Evolutionary conservation across 331 rosid genomes (phyloP), one percentile per base, ranked within the genome.

Genomic region (Erythrophleum ivorense): DNA sequence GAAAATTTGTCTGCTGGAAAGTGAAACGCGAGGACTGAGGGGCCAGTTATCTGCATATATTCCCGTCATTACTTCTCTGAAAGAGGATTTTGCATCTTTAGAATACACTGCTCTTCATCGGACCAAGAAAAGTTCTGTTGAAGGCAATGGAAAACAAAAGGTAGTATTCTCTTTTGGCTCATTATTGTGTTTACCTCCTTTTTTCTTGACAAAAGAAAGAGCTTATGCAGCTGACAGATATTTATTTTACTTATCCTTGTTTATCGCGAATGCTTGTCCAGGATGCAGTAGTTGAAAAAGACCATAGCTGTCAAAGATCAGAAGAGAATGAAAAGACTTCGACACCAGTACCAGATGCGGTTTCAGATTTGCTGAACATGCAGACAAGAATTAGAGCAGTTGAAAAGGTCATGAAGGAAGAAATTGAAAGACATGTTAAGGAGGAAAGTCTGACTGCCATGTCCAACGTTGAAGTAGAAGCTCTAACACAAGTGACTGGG

Each of bases 1-100:
- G 75, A 89, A 90, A 75, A 70, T 85, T 7, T 7, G 77, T 57
- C 67, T 66, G 81, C 81, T 93, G 83, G 94, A 96, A 90, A 82
- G 83, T 83, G 94, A 94, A 84, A 76, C 87, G 71, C 82, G 90
- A 82, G 92, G 82, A 73, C 80, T 92, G 71, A 87, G 90, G 81
- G 82, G 85, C 62, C 80, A 90, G 85, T 78, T 96, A 82, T 90
- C 89, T 78, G 94, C 93, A 18, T 95, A 88, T 73, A 84, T 78
- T 81, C 99, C 97, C 21, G 86, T 70, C 34, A 80, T 95, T 59
- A 86, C 93, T 85, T 90, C 98, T 83, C 76, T 94, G 82, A 85
- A 87, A 84, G 91, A 91, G 76, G 92, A 91, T 76, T 88, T 91
- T 58, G 85, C 83, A 79, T 91, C 99, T 76, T 89, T 95, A 69